Percentiles rank a stretch among this genome's conserved stretches.
phyloP scores from a whole-genome alignment of 345 rosid genomes.

The Reutealis trisperma region DNA sequence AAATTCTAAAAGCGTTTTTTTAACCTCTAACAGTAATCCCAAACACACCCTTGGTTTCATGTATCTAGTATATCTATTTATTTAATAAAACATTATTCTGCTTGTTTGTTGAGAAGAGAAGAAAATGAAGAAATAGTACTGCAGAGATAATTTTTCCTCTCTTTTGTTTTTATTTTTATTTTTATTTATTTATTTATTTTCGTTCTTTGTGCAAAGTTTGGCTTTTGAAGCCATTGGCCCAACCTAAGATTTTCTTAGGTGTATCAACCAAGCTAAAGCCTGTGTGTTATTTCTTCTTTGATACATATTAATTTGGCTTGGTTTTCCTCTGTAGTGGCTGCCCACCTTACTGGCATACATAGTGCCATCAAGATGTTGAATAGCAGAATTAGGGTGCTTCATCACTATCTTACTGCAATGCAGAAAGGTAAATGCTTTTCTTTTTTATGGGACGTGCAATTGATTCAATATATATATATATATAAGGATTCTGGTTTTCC shows the following conservation, averaged over 20 bases:
- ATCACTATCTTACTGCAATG: constrained; percentile 86
- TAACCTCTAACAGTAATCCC: too few relatives aligned
- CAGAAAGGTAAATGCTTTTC: constrained; percentile 62
- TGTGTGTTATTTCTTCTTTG: neutral
- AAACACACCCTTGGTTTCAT: too few relatives aligned
- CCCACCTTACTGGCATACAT: constrained; percentile 94
- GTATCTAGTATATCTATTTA: neutral
- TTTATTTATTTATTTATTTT: too few relatives aligned
- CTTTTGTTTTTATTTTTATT: too few relatives aligned
- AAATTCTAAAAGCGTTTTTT: too few relatives aligned
- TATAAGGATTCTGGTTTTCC: too few relatives aligned
- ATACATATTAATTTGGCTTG: neutral
- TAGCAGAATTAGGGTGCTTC: constrained; percentile 90
- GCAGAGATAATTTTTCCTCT: neutral
- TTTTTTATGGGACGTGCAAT: neutral
- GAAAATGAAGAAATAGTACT: neutral
- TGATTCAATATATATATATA: neutral
- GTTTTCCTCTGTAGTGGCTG: constrained; percentile 71
- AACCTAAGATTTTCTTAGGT: too few relatives aligned
- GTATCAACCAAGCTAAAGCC: too few relatives aligned
- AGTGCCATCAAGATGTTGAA: constrained; percentile 99
- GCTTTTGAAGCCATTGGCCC: too few relatives aligned
- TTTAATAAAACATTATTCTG: neutral
- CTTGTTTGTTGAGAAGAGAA: neutral
- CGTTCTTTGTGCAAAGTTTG: too few relatives aligned